Percentiles rank a stretch among this genome's conserved stretches.
Conservation (phyloP, 352 stramenopile genomes). For the Stramenopiles sp. region DNA sequence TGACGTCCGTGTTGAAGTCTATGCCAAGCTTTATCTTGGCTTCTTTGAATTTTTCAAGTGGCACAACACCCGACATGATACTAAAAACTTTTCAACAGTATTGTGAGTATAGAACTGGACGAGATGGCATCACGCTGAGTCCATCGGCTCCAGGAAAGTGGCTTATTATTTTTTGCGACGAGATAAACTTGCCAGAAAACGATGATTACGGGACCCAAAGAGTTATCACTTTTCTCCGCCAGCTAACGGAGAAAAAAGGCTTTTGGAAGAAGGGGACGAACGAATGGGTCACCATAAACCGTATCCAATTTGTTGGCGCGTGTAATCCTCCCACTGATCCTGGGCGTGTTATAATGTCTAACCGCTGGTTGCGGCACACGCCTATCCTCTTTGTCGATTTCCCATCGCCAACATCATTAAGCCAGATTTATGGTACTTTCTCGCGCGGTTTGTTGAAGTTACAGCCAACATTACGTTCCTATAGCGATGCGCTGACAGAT, state of each 20-base stretch:
- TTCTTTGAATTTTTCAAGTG: slow-evolving; percentile 96
- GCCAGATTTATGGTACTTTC: slow-evolving; percentile 99
- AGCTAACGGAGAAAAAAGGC: slow-evolving; percentile 88
- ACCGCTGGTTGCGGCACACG: slow-evolving; percentile 90
- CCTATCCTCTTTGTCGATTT: slow-evolving; percentile 98
- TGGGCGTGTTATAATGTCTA: slow-evolving; percentile 83
- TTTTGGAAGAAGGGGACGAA: slow-evolving; percentile 67
- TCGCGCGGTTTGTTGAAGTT: slow-evolving; percentile 93
- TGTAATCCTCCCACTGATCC: slow-evolving; percentile 99
- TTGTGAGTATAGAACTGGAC: slow-evolving; percentile 91
- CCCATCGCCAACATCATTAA: slow-evolving; percentile 75
- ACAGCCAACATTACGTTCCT: slow-evolving; percentile 85
- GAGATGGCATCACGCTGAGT: slow-evolving; percentile 81
- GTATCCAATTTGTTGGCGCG: slow-evolving; percentile 86
- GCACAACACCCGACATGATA: slow-evolving; percentile 93
- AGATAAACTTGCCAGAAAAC: slow-evolving; percentile 96
- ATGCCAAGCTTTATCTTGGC: slow-evolving; percentile 94
- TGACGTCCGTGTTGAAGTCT: slow-evolving; percentile 87
- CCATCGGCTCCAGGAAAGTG: slow-evolving; percentile 77
- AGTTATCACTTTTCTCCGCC: slow-evolving; percentile 96
- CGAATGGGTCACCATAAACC: slow-evolving; percentile 61
- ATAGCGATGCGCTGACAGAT: slow-evolving; percentile 69
- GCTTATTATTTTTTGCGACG: slow-evolving; percentile 99
- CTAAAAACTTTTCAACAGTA: slow-evolving; percentile 96
- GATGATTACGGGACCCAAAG: slow-evolving; percentile 96